phyloP scores from a whole-genome alignment of 2,329 filamentous ascomycete species.

The Arachnomyces sp. region DNA sequence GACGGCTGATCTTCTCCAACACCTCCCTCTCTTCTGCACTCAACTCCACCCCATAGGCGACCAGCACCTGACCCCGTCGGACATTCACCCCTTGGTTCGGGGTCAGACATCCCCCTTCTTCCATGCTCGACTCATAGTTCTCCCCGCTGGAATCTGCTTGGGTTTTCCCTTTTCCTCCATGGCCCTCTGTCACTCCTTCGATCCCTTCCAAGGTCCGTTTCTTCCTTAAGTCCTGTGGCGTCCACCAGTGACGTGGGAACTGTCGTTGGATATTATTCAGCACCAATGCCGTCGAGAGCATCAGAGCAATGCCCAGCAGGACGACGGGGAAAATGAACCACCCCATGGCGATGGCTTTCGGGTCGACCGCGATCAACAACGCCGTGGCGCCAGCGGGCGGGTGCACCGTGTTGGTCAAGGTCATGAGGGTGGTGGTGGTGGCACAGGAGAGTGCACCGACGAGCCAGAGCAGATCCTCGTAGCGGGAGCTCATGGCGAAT shows the following conservation, averaged over 20 bases:
- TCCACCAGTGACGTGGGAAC: conserved; percentile 65
- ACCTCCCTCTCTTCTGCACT: conserved; percentile 25
- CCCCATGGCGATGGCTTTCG: conserved; percentile 49
- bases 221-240: conserved; percentile 21
- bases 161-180: conserved; percentile 15
- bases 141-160: background rate
- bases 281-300: conserved; percentile 56
- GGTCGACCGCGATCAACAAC: conserved; percentile 57
- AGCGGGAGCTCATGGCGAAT: conserved; percentile 47
- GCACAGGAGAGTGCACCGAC: conserved; percentile 61
- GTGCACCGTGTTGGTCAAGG: conserved; percentile 63
- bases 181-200: conserved; percentile 14
- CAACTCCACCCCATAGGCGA: conserved; percentile 28
- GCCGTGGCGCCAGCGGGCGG: conserved; percentile 70
- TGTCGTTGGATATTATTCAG: conserved; percentile 62
- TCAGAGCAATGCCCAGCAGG: conserved; percentile 52
- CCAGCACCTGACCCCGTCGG: conserved; percentile 20
- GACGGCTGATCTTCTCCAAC: conserved; percentile 26
- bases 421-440: conserved; percentile 57
- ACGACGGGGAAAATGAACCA: conserved; percentile 63
- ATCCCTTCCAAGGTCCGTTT: background rate
- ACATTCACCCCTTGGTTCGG: conserved; percentile 22
- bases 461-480: conserved; percentile 53
- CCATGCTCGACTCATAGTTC: background rate
- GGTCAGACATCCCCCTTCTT: conserved; percentile 8